A percentile compares a stretch with the other conserved stretches of the same genome.
Conservation (phyloP, 1,284 basidiomycete species). For the Puccinia sorghi region DNA sequence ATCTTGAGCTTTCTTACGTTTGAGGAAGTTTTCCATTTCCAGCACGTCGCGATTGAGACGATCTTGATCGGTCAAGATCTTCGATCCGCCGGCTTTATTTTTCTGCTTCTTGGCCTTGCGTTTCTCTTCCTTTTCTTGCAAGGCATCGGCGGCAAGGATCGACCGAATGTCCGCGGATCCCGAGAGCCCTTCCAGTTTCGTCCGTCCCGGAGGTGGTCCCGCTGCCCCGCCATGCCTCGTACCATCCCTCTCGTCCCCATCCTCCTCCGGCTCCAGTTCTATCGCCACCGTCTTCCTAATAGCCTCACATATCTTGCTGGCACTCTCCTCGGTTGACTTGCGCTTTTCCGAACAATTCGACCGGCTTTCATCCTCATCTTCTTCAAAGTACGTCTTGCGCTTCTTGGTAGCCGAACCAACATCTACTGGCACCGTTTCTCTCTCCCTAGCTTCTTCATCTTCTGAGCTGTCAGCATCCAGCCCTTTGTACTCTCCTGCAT, state of each 20-base stretch:
- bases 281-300: neutral
- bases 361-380: constrained; percentile 29
- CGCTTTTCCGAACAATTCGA: neutral
- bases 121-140: constrained; percentile 50
- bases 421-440: neutral
- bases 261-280: constrained; percentile 21
- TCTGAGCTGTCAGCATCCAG: constrained; percentile 44
- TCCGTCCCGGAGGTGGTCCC: constrained; percentile 2
- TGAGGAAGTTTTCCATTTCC: constrained; percentile 48
- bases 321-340: neutral
- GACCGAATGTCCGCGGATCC: constrained; percentile 46
- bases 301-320: neutral
- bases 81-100: constrained; percentile 19
- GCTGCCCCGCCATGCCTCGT: neutral
- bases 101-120: constrained; percentile 49
- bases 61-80: constrained; percentile 48
- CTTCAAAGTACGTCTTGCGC: constrained; percentile 48
- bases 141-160: constrained; percentile 42
- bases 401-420: constrained; percentile 14
- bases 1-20: constrained; percentile 37
- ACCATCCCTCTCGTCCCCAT: neutral
- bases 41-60: constrained; percentile 45
- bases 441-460: constrained; percentile 9
- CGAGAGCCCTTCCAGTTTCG: constrained; percentile 46
- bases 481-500: constrained; percentile 49